Conservation (phyloP, 2,329 filamentous ascomycete genomes). For the Colletotrichum australisinense region DNA sequence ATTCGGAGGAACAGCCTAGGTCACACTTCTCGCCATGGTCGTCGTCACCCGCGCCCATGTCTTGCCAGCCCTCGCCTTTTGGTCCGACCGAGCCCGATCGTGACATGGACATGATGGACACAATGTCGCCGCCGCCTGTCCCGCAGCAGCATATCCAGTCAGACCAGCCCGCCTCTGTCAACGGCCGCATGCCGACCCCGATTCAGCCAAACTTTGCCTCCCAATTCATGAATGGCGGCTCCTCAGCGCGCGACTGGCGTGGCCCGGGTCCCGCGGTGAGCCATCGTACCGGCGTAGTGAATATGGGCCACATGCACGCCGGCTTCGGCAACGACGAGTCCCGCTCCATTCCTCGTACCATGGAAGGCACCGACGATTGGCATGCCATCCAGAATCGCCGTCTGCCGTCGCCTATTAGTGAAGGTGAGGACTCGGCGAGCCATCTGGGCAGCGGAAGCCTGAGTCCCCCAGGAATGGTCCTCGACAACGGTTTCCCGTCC, state of each 20-base stretch:
- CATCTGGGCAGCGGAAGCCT: constrained; percentile 43
- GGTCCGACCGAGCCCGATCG: constrained; percentile 42
- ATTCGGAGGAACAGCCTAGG: constrained; percentile 50
- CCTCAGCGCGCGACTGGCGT: constrained; percentile 58
- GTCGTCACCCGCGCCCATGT: constrained; percentile 39
- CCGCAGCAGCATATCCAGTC: constrained; percentile 42
- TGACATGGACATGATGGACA: constrained; percentile 62
- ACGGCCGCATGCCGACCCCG: constrained; percentile 67
- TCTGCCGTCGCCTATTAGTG: constrained; percentile 70
- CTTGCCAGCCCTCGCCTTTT: constrained; percentile 39
- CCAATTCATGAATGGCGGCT: constrained; percentile 53
- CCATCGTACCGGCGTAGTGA: constrained; percentile 49
- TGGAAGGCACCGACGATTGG: constrained; percentile 61
- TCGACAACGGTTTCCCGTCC: constrained; percentile 47
- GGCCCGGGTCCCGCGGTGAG: constrained; percentile 42
- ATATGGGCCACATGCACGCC: constrained; percentile 53
- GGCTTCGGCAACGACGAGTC: constrained; percentile 50
- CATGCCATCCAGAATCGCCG: constrained; percentile 63
- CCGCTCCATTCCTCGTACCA: constrained; percentile 60
- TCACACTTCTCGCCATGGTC: constrained; percentile 48
- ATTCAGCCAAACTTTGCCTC: constrained; percentile 69
- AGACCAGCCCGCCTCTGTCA: constrained; percentile 38
- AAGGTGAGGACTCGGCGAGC: constrained; percentile 57
- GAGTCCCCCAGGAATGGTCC: constrained; percentile 45
- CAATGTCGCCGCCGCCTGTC: constrained; percentile 41